A percentile compares a stretch with the other conserved stretches of the same genome.
Evolutionary conservation across 495 filamentous ascomycete species (phyloP).

Genomic region (Collariella sp.): DNA sequence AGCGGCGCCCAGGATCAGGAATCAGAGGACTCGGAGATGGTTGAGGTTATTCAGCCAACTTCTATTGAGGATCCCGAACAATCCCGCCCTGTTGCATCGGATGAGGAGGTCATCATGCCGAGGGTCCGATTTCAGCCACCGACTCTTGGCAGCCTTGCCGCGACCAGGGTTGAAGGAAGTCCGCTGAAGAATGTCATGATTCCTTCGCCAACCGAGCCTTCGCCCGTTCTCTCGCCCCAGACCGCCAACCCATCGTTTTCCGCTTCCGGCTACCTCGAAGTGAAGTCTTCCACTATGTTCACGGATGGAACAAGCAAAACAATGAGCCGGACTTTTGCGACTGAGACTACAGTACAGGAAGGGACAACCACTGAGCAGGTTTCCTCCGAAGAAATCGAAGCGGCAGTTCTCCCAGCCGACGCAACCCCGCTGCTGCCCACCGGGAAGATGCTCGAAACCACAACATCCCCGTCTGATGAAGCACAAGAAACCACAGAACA

Average conservation of each 20-base stretch:
- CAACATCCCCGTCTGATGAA: not conserved
- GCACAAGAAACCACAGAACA: not conserved
- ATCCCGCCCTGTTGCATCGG: not conserved
- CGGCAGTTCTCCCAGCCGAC: not conserved
- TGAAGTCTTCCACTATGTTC: not conserved
- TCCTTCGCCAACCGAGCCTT: constrained; percentile 28
- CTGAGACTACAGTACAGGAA: not conserved
- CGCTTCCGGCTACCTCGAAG: constrained; percentile 12
- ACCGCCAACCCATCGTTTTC: not conserved
- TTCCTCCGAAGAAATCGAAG: not conserved
- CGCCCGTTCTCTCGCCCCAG: constrained; percentile 12
- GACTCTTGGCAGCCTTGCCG: constrained; percentile 7
- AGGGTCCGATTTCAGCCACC: constrained; percentile 21
- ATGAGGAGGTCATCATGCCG: constrained; percentile 20
- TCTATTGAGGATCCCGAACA: constrained; percentile 26
- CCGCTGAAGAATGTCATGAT: constrained; percentile 40
- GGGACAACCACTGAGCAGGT: not conserved
- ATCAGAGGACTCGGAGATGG: constrained; percentile 21
- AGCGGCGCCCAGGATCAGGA: constrained; percentile 21
- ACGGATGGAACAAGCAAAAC: constrained; percentile 7
- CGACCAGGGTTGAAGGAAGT: constrained; percentile 35
- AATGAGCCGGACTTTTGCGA: not conserved
- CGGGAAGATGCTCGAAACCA: not conserved
- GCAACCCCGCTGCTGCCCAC: not conserved
- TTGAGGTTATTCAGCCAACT: constrained; percentile 15